Percentiles rank a stretch among this genome's conserved stretches.
Evolutionary conservation across 352 stramenopile genomes (phyloP).

Genomic region (Phytophthora hybrid): DNA sequence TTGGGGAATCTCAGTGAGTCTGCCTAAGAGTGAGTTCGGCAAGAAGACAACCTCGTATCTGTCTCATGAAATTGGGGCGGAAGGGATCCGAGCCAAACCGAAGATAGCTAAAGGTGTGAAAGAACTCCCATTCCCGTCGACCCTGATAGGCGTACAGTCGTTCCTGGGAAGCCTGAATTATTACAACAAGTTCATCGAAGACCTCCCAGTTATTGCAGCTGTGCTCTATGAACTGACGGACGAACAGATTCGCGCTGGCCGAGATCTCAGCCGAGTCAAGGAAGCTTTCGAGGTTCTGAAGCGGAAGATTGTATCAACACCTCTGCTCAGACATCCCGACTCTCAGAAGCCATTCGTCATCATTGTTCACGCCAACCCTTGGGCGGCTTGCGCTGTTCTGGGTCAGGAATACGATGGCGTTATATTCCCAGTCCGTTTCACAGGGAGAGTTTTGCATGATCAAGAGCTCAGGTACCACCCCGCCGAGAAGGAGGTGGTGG

Average conservation of each 20-base stretch:
- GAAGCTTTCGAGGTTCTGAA: conserved; percentile 4
- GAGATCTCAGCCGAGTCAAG: background rate
- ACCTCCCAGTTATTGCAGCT: background rate
- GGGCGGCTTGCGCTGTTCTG: background rate
- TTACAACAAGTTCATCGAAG: conserved; percentile 10
- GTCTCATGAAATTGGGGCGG: background rate
- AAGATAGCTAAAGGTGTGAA: background rate
- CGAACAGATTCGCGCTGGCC: background rate
- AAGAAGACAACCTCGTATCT: background rate
- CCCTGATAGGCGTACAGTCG: background rate
- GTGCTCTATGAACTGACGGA: background rate
- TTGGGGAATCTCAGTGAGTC: conserved; percentile 1
- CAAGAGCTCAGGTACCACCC: background rate
- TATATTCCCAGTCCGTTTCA: background rate
- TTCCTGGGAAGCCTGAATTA: background rate
- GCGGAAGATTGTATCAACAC: background rate
- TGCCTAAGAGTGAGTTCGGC: background rate
- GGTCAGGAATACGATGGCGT: background rate
- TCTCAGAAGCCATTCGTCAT: background rate
- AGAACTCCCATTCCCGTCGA: background rate
- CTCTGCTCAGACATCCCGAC: background rate
- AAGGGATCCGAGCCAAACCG: background rate
- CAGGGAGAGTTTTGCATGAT: background rate
- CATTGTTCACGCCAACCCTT: background rate
- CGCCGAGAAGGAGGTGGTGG: background rate